phyloP scores from a whole-genome alignment of 164 flowering plant genomes.

The Tetrastigma voinierianum region DNA sequence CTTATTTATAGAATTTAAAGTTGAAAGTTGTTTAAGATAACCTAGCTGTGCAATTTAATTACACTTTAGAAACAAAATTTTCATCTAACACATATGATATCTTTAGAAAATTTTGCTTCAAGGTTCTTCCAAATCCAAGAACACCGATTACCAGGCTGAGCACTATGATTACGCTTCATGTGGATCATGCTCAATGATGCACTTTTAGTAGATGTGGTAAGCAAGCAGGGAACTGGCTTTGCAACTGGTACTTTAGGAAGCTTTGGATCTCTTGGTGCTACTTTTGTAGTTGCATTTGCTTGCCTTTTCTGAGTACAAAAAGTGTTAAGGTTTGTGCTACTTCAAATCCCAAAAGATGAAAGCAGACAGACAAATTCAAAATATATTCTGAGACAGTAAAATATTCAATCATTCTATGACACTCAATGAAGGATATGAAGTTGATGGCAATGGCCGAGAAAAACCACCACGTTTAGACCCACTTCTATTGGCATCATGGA shows the following conservation, averaged over 20 bases:
- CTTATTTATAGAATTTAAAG: too few relatives aligned
- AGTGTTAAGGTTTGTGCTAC: conserved; percentile 52
- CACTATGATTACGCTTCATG: conserved; percentile 33
- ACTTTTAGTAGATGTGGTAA: conserved; percentile 28
- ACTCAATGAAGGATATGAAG: conserved; percentile 71
- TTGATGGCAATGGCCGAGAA: conserved; percentile 39
- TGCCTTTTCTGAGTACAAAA: conserved; percentile 57
- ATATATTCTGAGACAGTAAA: neutral
- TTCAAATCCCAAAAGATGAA: neutral
- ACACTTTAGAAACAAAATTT: neutral
- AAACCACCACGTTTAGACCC: conserved; percentile 45
- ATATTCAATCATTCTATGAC: neutral
- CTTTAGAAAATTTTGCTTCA: neutral
- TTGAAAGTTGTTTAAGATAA: too few relatives aligned
- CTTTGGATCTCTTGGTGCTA: conserved; percentile 34
- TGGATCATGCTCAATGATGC: conserved; percentile 14
- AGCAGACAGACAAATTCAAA: neutral
- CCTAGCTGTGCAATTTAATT: too few relatives aligned
- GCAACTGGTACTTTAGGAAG: conserved; percentile 38
- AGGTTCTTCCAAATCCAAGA: neutral
- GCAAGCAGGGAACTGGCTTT: conserved; percentile 29
- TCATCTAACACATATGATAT: neutral
- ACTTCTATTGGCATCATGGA: conserved; percentile 30
- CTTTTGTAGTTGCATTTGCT: conserved; percentile 30
- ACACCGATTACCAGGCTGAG: conserved; percentile 39